Evolutionary conservation across 495 filamentous ascomycete species (phyloP).

Genomic region (Talaromyces stipitatus): DNA sequence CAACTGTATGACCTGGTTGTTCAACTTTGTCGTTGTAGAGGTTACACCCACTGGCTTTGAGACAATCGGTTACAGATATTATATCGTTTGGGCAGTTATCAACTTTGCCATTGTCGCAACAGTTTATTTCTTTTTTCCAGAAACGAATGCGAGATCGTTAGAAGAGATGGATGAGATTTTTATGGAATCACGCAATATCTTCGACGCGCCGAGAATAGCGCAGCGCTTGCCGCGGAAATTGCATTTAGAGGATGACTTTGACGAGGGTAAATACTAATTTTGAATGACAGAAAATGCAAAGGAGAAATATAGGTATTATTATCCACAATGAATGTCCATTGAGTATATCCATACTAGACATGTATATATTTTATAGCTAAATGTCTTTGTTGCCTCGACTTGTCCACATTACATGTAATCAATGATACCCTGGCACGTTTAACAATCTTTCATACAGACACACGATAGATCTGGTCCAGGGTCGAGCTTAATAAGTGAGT

Average conservation of each 20-base stretch:
- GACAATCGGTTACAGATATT: slow-evolving; percentile 37
- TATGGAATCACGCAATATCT: slow-evolving; percentile 20
- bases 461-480: too few species aligned
- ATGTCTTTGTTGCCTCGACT: too few species aligned
- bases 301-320: too few species aligned
- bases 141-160: slow-evolving; percentile 54
- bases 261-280: background rate
- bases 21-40: slow-evolving; percentile 40
- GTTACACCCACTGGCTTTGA: slow-evolving; percentile 39
- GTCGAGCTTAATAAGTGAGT: too few species aligned
- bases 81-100: slow-evolving; percentile 41
- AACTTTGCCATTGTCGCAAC: slow-evolving; percentile 38
- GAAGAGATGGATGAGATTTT: slow-evolving; percentile 75
- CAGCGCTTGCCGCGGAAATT: slow-evolving; percentile 15
- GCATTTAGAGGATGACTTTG: background rate
- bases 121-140: slow-evolving; percentile 53
- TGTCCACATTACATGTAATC: too few species aligned
- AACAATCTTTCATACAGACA: too few species aligned
- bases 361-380: background rate
- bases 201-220: slow-evolving; percentile 25
- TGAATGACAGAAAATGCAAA: too few species aligned
- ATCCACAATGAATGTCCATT: background rate
- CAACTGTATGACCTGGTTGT: slow-evolving; percentile 58
- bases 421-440: too few species aligned
- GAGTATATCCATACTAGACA: background rate